Evolutionary conservation across 352 stramenopile species (phyloP), one percentile per base, ranked within the genome.

Genomic region (Globisporangium irregulare): DNA sequence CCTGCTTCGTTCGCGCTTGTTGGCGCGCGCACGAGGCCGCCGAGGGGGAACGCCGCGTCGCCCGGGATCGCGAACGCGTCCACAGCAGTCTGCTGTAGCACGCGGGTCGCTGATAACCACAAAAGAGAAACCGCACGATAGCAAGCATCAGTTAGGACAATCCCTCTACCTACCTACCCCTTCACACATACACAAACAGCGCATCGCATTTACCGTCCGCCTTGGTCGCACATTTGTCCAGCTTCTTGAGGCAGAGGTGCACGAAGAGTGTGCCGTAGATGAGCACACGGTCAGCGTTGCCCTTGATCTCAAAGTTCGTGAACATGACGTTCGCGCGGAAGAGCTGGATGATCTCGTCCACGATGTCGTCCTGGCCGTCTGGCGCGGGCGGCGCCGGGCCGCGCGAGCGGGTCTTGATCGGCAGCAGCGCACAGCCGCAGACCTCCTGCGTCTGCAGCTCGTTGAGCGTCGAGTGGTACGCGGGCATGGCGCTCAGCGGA

Each of bases 261-360:
- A 96, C 90, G 73, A 95, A 98, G 25, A 98, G 82, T 66, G 93
- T 98, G 57, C 97, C 87, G 80, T 98, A 98, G 71, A 98, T 94
- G 59, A 98, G 81, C 70, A 96, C 92, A 60, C 93, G 89, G 78
- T 98, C 93, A 50, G 91, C 89, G 62, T 81, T 82, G 51, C 92
- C 92, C 65, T 98, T 92, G 71, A 98, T 91, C 73, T 97, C 90
- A 70, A 95, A 98, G 78, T 97, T 98, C 46, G 91, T 95, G 73
- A 98, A 98, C 25, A 98, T 76, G 48, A 98, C 89, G 78, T 98
- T 98, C 5, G 91, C 92, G 46, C 94, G 88, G 76, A 97, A 98
- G 71, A 96, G 91, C 72, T 91, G 84, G 66, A 98, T 83, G 48
- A 94, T 90, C 78, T 98, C 94, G 77, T 98, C 94, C 54, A 97